phyloP scores from a whole-genome alignment of 306 rosid species.

The Calophaca sinica region DNA sequence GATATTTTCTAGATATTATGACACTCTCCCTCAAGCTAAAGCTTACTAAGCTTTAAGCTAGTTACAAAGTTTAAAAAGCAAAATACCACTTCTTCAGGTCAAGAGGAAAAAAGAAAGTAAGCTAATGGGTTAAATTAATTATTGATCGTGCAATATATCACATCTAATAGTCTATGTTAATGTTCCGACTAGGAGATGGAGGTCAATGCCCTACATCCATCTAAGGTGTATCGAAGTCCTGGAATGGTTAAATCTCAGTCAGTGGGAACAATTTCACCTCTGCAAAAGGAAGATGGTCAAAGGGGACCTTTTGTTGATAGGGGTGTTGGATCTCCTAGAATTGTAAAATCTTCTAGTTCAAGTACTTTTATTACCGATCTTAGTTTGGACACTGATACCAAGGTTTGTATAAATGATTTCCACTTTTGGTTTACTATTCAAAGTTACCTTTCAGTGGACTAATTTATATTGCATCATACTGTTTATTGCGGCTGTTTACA shows the following conservation, averaged over 20 bases:
- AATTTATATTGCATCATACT: conserved; percentile 18
- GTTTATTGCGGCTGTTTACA: conserved; percentile 37
- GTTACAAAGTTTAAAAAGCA: conserved; percentile 29
- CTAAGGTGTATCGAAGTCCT: conserved; percentile 60
- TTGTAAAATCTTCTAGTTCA: conserved; percentile 72
- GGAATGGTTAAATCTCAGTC: conserved; percentile 87
- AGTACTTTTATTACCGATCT: conserved; percentile 52
- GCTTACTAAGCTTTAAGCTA: not conserved
- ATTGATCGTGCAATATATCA: conserved; percentile 33
- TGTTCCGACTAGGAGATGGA: conserved; percentile 71
- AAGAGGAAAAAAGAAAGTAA: conserved; percentile 22
- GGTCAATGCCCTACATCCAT: conserved; percentile 61
- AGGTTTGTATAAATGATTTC: conserved; percentile 62
- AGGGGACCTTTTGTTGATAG: conserved; percentile 81
- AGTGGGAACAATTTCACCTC: conserved; percentile 70
- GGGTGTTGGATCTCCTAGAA: conserved; percentile 93
- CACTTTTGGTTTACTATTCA: conserved; percentile 22
- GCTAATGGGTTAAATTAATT: conserved; percentile 29
- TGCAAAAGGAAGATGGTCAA: conserved; percentile 75
- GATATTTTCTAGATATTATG: conserved; percentile 11
- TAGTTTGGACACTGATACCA: conserved; percentile 60
- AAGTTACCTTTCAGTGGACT: conserved; percentile 25
- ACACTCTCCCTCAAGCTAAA: conserved; percentile 11
- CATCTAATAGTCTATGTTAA: conserved; percentile 42
- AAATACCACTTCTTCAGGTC: conserved; percentile 35